Base-by-base conservation (phyloP, 768 basidiomycete genomes). In the Mycena sanguinolenta region DNA sequence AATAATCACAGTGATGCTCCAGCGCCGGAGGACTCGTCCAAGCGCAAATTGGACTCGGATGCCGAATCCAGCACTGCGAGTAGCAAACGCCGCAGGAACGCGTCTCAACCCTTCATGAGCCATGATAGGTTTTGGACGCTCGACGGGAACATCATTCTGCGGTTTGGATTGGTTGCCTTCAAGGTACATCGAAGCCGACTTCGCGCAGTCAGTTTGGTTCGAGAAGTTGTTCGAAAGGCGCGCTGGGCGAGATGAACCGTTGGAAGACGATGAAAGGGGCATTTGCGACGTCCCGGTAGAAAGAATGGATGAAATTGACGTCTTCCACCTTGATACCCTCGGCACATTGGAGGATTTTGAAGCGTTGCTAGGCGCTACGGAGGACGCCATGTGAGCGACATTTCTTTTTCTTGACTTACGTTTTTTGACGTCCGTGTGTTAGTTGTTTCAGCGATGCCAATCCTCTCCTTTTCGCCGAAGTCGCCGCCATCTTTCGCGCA, bases 401-500 rank as follows among this genome's bases (percentile, higher is more conserved):
- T n/a, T n/a, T 1, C 12, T 59, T 30, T 19, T 30, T 21, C 38
- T 30, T 19, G 12, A 3, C 16, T 7, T 1, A 17, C n/a, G n/a
- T 27, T 19, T n/a, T 14, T 39, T 59, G 27, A 59, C 58, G 23
- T 10, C 21, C 5, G 13, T 14, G 21, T n/a, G 1, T 12, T 60
- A 53, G 30, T 7, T 73, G 73, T 49, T 80, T 79, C 50, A 74
- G 61, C 58, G 74, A 77, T n/a, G n/a, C n/a, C 39, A 54, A 72
- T 44, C 57, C 60, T 5, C 70, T 74, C 1, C 79, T 79, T 0
- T 80, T 84, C 69, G 72, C 64, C 39, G 65, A 74, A 3, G 64
- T 83, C 17, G 75, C 76, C 12, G 67, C 81, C 4, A 66, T 84
- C n/a, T 75, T 82, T 14, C 79, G 82, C 28, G 81, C 80, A 0